Percentiles rank a stretch among this genome's conserved stretches.
Conservation (phyloP, 768 basidiomycete species). For the Rhizopogon vinicolor region DNA sequence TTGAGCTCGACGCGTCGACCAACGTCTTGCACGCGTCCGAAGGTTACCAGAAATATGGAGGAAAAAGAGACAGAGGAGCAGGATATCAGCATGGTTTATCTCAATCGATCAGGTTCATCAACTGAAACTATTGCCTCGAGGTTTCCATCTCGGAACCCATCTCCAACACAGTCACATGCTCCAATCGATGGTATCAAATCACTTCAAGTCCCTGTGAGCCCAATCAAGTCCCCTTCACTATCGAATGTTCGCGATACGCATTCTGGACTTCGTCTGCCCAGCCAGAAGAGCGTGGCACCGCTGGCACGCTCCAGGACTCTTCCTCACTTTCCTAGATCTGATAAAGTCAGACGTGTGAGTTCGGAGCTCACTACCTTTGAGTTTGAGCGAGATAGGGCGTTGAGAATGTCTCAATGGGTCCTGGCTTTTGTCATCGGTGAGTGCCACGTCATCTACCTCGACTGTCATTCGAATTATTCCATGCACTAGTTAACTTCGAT, state of each 20-base stretch:
- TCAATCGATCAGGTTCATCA: conserved; percentile 21
- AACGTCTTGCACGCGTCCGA: neutral
- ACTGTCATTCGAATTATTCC: neutral
- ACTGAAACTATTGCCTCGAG: conserved; percentile 16
- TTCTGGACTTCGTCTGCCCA: conserved; percentile 7
- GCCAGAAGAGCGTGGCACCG: too few species aligned
- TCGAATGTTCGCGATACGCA: conserved; percentile 21
- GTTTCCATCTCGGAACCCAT: conserved; percentile 12
- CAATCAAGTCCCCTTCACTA: conserved; percentile 31
- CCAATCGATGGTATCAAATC: neutral
- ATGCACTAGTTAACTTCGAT: conserved; percentile 73
- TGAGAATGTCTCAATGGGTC: conserved; percentile 61
- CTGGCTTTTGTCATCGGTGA: conserved; percentile 61
- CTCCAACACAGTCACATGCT: conserved; percentile 10
- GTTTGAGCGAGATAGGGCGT: conserved; percentile 42
- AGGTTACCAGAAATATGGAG: neutral
- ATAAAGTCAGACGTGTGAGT: conserved; percentile 24
- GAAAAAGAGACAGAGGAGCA: conserved; percentile 20
- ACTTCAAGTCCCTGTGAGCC: neutral
- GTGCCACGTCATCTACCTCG: conserved; percentile 7
- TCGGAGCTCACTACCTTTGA: conserved; percentile 38
- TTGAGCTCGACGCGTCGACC: neutral
- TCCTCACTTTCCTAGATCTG: conserved; percentile 31
- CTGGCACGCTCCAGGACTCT: conserved; percentile 44
- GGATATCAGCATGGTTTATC: conserved; percentile 22